Conservation (phyloP, 2,329 filamentous ascomycete species). For the Cladophialophora chaetospira region DNA sequence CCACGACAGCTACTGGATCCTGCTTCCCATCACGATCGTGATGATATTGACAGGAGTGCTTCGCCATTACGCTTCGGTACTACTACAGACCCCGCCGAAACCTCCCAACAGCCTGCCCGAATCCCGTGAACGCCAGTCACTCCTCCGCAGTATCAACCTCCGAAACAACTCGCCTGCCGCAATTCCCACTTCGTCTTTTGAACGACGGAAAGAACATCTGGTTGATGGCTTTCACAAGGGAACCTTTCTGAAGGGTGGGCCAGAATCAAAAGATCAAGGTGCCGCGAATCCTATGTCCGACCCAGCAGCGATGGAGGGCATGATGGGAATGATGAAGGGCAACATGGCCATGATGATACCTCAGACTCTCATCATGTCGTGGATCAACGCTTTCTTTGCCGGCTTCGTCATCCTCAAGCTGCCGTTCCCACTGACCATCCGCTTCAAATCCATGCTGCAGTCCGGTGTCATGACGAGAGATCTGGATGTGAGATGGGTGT, state of each 20-base stretch:
- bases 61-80: constrained; percentile 92
- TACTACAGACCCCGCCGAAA: constrained; percentile 84
- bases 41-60: constrained; percentile 97
- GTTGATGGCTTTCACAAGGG: constrained; percentile 81
- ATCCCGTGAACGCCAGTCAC: constrained; percentile 77
- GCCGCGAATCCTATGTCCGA: constrained; percentile 93
- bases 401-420: constrained; percentile 99
- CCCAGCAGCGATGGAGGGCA: constrained; percentile 95
- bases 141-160: constrained; percentile 80
- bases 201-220: constrained; percentile 76
- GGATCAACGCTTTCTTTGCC: constrained; percentile 99
- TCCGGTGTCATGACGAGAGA: constrained; percentile 94
- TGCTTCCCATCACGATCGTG: constrained; percentile 94
- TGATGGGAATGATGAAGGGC: constrained; percentile 99
- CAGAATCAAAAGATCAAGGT: constrained; percentile 80
- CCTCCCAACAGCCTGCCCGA: constrained; percentile 63
- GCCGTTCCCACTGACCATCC: constrained; percentile 94
- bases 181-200: constrained; percentile 76
- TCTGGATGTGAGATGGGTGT: constrained; percentile 98
- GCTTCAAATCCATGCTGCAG: constrained; percentile 99
- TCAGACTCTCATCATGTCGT: constrained; percentile 98
- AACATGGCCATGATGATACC: constrained; percentile 99
- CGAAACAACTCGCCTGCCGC: constrained; percentile 80
- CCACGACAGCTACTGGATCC: constrained; percentile 85
- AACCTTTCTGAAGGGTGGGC: constrained; percentile 78